Percentiles rank a stretch among this genome's conserved stretches.
Conservation (phyloP, 495 filamentous ascomycete species). For the Neurospora tetrasperma region DNA sequence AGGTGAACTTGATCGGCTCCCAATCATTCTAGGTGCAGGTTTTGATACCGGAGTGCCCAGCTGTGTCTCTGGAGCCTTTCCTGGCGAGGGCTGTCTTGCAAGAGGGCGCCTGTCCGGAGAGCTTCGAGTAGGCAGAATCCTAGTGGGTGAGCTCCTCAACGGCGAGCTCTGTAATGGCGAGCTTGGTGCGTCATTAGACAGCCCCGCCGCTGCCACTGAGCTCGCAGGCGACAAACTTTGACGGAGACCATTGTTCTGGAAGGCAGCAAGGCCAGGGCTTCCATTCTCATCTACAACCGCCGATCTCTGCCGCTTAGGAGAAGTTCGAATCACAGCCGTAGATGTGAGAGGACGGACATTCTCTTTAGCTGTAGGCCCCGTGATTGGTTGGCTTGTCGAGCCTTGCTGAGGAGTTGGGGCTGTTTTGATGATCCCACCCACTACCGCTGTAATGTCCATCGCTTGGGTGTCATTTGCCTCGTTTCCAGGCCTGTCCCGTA, state of each 20-base stretch:
- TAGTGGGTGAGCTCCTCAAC: neutral
- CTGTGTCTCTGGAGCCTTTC: slow-evolving; percentile 8
- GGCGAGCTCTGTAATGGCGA: slow-evolving; percentile 2
- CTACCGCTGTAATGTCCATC: slow-evolving; percentile 50
- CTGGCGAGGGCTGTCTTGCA: slow-evolving; percentile 1
- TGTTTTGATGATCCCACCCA: slow-evolving; percentile 44
- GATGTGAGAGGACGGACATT: slow-evolving; percentile 44
- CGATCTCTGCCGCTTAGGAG: slow-evolving; percentile 11
- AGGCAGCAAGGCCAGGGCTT: slow-evolving; percentile 47
- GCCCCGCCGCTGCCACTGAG: neutral
- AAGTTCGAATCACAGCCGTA: slow-evolving; percentile 25
- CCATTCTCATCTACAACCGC: slow-evolving; percentile 41
- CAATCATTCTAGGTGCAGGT: slow-evolving; percentile 17
- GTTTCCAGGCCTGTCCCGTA: slow-evolving; percentile 21
- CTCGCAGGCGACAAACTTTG: slow-evolving; percentile 17
- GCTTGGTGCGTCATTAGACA: neutral
- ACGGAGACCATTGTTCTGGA: slow-evolving; percentile 44
- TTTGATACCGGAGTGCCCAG: slow-evolving; percentile 5
- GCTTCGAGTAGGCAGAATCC: slow-evolving; percentile 1
- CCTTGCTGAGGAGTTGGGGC: slow-evolving; percentile 25
- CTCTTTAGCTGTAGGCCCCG: slow-evolving; percentile 49
- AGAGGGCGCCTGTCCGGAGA: neutral
- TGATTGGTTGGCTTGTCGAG: slow-evolving; percentile 43
- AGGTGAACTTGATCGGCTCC: slow-evolving; percentile 27
- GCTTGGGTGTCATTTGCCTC: slow-evolving; percentile 42